Evolutionary conservation across 129 eudicot genomes (phyloP).

Genomic region (Helichrysum umbraculigerum): DNA sequence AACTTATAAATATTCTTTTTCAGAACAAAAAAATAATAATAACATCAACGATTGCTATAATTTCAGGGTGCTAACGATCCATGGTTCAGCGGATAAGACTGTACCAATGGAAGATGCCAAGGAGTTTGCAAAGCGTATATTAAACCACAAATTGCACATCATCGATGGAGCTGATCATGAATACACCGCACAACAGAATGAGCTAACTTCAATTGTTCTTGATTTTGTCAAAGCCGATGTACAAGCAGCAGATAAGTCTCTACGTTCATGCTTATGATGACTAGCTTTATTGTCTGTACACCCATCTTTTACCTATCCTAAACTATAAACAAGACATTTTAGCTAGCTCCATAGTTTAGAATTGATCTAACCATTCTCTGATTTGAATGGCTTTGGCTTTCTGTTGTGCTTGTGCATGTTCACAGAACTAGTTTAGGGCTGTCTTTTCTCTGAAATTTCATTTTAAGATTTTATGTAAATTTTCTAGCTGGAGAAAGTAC

Average conservation of each 20-base stretch:
- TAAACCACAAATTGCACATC: constrained; percentile 56
- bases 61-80: constrained; percentile 73
- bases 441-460: too few relatives aligned
- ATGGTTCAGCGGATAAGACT: constrained; percentile 64
- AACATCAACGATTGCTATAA: background rate
- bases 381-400: too few relatives aligned
- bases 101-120: constrained; percentile 59
- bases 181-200: constrained; percentile 55
- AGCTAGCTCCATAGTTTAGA: too few relatives aligned
- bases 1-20: background rate
- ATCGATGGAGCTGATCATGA: constrained; percentile 83
- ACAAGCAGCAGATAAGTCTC: constrained; percentile 14
- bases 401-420: too few relatives aligned
- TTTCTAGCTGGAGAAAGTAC: too few relatives aligned
- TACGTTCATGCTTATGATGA: constrained; percentile 44
- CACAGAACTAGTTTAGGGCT: too few relatives aligned
- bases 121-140: constrained; percentile 53
- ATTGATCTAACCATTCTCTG: too few relatives aligned
- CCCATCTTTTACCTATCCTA: background rate
- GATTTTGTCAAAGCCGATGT: constrained; percentile 44
- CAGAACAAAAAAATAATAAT: background rate
- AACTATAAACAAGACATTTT: too few relatives aligned
- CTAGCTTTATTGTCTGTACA: background rate
- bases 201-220: constrained; percentile 54
- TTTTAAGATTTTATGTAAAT: too few relatives aligned